Conservation (phyloP, 75 land plant genomes). For the Sequoiadendron giganteum region DNA sequence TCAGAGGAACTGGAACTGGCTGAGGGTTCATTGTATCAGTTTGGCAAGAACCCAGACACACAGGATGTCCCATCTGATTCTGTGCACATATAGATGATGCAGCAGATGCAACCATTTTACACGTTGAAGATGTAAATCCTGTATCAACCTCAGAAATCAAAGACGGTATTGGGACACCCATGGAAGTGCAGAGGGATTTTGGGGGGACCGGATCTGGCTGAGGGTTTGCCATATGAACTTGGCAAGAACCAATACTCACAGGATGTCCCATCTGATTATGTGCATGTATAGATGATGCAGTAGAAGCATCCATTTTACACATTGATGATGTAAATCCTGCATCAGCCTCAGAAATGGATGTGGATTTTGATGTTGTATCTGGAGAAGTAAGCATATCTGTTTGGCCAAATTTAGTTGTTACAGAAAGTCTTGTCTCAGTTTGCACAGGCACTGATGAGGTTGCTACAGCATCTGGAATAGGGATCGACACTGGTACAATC, state of each 20-base stretch:
- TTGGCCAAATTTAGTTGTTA: background rate
- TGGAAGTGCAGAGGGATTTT: background rate
- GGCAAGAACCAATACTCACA: background rate
- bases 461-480: background rate
- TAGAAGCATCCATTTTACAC: background rate
- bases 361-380: background rate
- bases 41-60: background rate
- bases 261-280: background rate
- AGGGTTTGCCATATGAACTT: background rate
- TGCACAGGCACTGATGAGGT: background rate
- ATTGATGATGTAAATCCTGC: background rate
- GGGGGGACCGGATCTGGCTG: background rate
- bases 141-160: background rate
- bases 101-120: background rate
- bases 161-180: background rate
- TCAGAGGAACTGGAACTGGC: background rate
- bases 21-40: background rate
- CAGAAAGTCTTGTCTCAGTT: background rate
- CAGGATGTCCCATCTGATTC: background rate
- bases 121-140: background rate
- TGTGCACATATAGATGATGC: background rate
- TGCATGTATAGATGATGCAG: background rate
- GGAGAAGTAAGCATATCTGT: background rate
- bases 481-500: background rate
- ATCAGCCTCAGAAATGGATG: background rate